A percentile compares a stretch with the other conserved stretches of the same genome.
Conservation (phyloP, 345 rosid genomes). For the Gossypium longicalyx region DNA sequence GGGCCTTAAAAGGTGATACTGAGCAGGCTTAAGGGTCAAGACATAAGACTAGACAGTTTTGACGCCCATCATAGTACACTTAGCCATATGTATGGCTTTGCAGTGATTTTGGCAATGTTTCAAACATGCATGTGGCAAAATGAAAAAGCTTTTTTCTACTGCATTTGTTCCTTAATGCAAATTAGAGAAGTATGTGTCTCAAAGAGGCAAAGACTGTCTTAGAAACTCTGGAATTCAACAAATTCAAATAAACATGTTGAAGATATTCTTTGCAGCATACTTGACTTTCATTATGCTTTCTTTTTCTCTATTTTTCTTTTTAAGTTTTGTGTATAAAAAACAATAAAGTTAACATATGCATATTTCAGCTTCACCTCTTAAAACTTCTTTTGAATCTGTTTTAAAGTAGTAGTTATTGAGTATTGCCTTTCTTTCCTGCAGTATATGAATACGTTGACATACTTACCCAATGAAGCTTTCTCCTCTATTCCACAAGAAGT, state of each 20-base stretch:
- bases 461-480: conserved; percentile 82
- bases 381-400: not conserved
- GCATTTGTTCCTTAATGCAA: not conserved
- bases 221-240: not conserved
- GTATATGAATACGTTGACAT: conserved; percentile 86
- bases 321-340: not conserved
- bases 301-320: not conserved
- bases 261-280: not conserved
- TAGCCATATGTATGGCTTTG: not conserved
- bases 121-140: not conserved
- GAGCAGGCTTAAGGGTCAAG: not conserved
- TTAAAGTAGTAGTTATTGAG: conserved; percentile 4
- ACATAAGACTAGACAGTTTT: not conserved
- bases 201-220: not conserved
- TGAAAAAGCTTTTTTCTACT: too few relatives aligned
- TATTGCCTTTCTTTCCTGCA: conserved; percentile 41
- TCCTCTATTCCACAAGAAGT: conserved; percentile 78
- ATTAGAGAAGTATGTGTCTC: not conserved
- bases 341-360: not conserved
- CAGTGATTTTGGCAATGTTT: not conserved
- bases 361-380: not conserved
- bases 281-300: too few relatives aligned
- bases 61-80: not conserved
- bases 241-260: not conserved
- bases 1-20: not conserved